Evolutionary conservation across 2,329 filamentous ascomycete genomes (phyloP), one percentile per base, ranked within the genome.

Genomic region (Escovopsis sp.): DNA sequence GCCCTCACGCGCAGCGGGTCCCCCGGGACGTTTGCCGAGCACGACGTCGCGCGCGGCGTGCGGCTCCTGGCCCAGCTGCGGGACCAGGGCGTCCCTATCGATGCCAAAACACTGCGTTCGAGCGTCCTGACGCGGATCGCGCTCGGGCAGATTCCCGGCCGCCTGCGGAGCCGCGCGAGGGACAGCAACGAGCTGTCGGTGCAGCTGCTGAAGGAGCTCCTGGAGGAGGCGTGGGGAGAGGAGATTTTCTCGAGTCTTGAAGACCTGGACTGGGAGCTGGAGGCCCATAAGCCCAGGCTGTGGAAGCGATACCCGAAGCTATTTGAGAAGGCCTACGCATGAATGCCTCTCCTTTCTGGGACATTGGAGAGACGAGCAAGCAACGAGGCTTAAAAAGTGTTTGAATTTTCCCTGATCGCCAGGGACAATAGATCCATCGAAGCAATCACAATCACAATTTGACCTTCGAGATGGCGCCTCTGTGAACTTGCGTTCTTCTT

Each of bases 1-100:
- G 40, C 52, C 9, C 42, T 53, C 8, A 28, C 47, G n/a, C 43
- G 28, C 6, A 26, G 42, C 12, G 44, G 45, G 18, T 32, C 46
- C 6, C 12, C 40, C 4, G 11, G 41, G 28, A 48, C 43, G 9
- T 44, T 54, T 9, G 40, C 49, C 9, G 51, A 49, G 28, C 61
- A 56, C 40, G 59, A 63, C 41, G 32, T 65, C 37, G 59, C 59
- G 9, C 56, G 55, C 28, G 63, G 63, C 23, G 57, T 66, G 7
- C 56, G 55, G 11, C 48, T 65, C 8, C 48, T 66, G 5, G 59
- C 58, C 26, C 45, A 51, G 3, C 48, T 66, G 4, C 53, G 59
- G 11, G 55, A 63, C 19, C 53, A 51, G 19, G 63, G 63, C 2
- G 55, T 65, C 26, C 48, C 56, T 5, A 53, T 66, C 18, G 55